These are phyloP conservation scores for Aureobasidium leucospermi DNA, from an alignment of 2,329 filamentous ascomycete species.

Conservation along the genomic window DNA sequence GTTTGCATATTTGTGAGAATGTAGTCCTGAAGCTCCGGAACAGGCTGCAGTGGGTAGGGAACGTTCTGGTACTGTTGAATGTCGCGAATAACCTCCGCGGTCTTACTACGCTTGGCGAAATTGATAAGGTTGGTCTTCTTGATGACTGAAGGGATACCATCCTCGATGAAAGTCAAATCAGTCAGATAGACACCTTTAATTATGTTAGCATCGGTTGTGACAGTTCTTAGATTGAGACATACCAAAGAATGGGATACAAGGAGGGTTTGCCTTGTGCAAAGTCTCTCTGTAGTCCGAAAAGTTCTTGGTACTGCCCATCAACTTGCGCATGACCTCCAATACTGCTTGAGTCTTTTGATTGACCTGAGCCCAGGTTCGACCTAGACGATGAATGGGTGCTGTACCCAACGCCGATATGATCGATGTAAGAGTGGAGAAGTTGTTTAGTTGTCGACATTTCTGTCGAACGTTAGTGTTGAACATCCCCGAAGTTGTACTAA, in stretches of 20 bases:
- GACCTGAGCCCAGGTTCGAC: constrained; percentile 89
- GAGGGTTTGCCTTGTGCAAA: constrained; percentile 85
- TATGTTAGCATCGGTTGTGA: background rate
- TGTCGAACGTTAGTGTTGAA: constrained; percentile 34
- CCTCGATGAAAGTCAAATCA: constrained; percentile 96
- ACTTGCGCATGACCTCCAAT: constrained; percentile 81
- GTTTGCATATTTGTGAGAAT: constrained; percentile 94
- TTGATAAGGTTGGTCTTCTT: constrained; percentile 97
- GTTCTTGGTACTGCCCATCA: constrained; percentile 98
- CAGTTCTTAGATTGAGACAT: constrained; percentile 27
- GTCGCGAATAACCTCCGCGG: constrained; percentile 94
- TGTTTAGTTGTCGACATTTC: constrained; percentile 92
- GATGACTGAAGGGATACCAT: constrained; percentile 91
- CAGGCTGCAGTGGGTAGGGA: constrained; percentile 83
- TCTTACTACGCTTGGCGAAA: constrained; percentile 96
- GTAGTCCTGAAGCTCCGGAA: constrained; percentile 90
- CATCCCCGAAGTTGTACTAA: background rate
- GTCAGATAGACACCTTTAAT: constrained; percentile 84
- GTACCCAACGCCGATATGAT: constrained; percentile 95
- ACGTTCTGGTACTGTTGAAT: constrained; percentile 99
- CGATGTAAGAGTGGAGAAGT: constrained; percentile 94
- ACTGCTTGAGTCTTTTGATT: constrained; percentile 73
- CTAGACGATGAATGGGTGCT: constrained; percentile 87
- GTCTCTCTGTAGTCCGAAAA: constrained; percentile 95
- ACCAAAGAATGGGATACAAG: constrained; percentile 98